Evolutionary conservation across 2,329 filamentous ascomycete genomes (phyloP).

Genomic region (Diaporthe citriasiana): DNA sequence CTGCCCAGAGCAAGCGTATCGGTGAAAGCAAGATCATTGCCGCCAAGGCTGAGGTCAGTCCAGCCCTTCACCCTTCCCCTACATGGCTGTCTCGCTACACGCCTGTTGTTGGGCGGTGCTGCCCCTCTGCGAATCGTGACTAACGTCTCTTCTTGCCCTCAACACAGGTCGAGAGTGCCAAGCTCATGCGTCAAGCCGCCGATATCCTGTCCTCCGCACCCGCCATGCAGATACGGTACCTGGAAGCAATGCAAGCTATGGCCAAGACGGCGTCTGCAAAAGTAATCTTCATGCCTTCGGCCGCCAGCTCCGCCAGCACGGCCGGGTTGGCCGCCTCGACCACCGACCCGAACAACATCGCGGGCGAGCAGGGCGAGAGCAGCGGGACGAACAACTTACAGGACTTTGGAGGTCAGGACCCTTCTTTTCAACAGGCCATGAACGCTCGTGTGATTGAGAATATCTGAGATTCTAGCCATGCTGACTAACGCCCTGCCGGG

Average conservation of each 20-base stretch:
- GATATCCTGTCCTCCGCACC: slow-evolving; percentile 93
- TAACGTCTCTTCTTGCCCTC: slow-evolving; percentile 34
- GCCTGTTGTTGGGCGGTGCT: neutral
- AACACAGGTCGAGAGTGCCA: slow-evolving; percentile 85
- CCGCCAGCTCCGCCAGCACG: slow-evolving; percentile 67
- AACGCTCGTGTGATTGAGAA: slow-evolving; percentile 88
- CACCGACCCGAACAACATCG: slow-evolving; percentile 54
- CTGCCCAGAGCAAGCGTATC: slow-evolving; percentile 97
- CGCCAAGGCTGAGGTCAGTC: slow-evolving; percentile 82
- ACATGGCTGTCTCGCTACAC: too few relatives aligned
- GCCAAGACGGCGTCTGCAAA: slow-evolving; percentile 92
- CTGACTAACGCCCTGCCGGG: slow-evolving; percentile 30
- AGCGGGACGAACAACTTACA: slow-evolving; percentile 52
- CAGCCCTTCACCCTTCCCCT: neutral
- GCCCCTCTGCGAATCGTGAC: neutral
- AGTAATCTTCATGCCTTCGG: slow-evolving; percentile 84
- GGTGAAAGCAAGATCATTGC: slow-evolving; percentile 99
- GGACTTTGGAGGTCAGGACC: slow-evolving; percentile 68
- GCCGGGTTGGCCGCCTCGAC: slow-evolving; percentile 59
- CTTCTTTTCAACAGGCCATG: slow-evolving; percentile 82
- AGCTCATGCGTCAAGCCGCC: slow-evolving; percentile 92
- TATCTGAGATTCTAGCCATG: slow-evolving; percentile 71
- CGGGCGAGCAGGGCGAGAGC: slow-evolving; percentile 60
- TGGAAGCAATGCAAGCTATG: slow-evolving; percentile 99
- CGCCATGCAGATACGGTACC: slow-evolving; percentile 98